These are phyloP conservation scores for Alternaria gaisen DNA, from an alignment of 2,329 filamentous ascomycete species.

Conservation along the genomic window DNA sequence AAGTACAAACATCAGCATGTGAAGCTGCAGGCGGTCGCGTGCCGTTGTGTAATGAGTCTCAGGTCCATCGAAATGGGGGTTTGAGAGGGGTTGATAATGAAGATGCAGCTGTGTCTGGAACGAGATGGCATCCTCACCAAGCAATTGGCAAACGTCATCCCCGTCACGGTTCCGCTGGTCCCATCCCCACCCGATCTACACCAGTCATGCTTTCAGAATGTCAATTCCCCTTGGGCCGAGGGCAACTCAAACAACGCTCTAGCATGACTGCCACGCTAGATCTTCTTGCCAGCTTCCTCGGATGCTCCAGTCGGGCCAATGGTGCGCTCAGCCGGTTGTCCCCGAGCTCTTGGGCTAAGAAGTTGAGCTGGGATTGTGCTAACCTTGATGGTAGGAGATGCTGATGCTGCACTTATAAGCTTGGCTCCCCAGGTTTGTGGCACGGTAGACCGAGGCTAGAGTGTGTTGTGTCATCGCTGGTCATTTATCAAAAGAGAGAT, in stretches of 20 bases:
- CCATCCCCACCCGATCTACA: conserved; percentile 35
- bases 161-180: conserved; percentile 35
- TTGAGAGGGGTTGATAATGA: neutral
- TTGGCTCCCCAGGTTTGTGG: conserved; percentile 33
- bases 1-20: conserved; percentile 35
- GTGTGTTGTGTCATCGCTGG: conserved; percentile 36
- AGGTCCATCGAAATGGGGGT: neutral
- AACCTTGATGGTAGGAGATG: conserved; percentile 19
- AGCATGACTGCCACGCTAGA: conserved; percentile 15
- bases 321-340: conserved; percentile 45
- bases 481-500: conserved; percentile 16
- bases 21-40: conserved; percentile 39
- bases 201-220: conserved; percentile 25
- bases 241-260: conserved; percentile 24
- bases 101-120: conserved; percentile 8
- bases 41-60: conserved; percentile 13
- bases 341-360: conserved; percentile 38
- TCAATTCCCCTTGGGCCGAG: conserved; percentile 48
- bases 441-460: conserved; percentile 30
- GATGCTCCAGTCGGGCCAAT: conserved; percentile 46
- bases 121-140: conserved; percentile 24
- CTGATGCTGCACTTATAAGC: conserved; percentile 39
- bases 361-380: conserved; percentile 18
- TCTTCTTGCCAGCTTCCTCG: conserved; percentile 36
- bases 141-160: conserved; percentile 50